Conservation (phyloP, 2,329 filamentous ascomycete species). For the Atkinsonella texensis region DNA sequence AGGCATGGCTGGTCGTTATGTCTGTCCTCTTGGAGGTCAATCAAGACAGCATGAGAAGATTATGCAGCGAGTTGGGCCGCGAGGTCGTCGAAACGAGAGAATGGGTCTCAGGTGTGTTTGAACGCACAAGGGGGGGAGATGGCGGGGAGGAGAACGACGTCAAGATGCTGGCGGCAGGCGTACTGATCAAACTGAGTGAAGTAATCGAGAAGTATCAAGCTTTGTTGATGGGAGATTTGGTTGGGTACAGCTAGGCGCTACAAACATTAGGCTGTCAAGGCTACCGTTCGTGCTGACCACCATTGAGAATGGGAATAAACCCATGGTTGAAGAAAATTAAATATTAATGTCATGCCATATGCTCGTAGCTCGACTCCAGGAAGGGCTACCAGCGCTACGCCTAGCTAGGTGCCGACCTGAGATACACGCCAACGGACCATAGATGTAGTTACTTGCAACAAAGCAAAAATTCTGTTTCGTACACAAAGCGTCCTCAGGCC, state of each 20-base stretch:
- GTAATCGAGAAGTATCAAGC: conserved; percentile 72
- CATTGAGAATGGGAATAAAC: no score
- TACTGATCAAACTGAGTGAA: conserved; percentile 67
- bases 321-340: background rate
- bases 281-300: background rate
- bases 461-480: background rate
- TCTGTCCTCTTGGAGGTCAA: conserved; percentile 77
- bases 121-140: conserved; percentile 38
- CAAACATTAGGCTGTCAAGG: background rate
- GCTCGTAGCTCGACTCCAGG: background rate
- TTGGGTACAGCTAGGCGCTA: conserved; percentile 21
- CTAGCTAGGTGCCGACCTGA: background rate
- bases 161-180: conserved; percentile 65
- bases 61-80: conserved; percentile 63
- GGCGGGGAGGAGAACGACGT: conserved; percentile 63
- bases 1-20: conserved; percentile 66
- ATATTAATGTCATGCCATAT: background rate
- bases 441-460: background rate
- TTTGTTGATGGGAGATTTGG: conserved; percentile 59
- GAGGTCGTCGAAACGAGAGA: conserved; percentile 77
- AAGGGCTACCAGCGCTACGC: background rate
- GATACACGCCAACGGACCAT: background rate
- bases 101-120: conserved; percentile 73
- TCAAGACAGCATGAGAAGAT: conserved; percentile 51
- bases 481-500: background rate